Conservation (phyloP, 352 stramenopile species). For the Pythium rishiriense region DNA sequence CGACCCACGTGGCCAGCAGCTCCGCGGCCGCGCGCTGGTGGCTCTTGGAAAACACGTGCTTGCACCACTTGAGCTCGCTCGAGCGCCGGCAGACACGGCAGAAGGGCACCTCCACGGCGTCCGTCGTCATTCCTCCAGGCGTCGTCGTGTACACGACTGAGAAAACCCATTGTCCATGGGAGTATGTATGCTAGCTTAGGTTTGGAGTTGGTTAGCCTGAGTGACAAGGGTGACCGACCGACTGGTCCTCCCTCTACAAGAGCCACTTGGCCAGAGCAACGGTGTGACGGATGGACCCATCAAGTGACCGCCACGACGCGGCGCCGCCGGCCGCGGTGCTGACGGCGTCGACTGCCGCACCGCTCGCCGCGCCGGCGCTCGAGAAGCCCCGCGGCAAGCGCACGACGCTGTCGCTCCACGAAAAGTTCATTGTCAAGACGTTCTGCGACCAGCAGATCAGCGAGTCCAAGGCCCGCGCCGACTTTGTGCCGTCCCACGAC, state of each 20-base stretch:
- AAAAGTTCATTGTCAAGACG: constrained; percentile 74
- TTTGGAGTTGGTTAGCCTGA: constrained; percentile 6
- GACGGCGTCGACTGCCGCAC: no score
- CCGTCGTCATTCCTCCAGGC: no score
- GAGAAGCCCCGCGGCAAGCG: constrained; percentile 30
- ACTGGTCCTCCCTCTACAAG: constrained; percentile 28
- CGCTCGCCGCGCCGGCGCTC: no score
- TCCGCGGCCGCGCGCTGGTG: constrained; percentile 48
- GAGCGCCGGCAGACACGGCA: constrained; percentile 63
- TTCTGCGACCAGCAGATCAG: constrained; percentile 71
- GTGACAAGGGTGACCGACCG: not conserved
- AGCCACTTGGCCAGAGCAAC: constrained; percentile 11
- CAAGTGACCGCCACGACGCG: not conserved
- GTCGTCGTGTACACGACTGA: no score
- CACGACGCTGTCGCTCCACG: constrained; percentile 62
- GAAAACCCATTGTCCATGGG: no score
- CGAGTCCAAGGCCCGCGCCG: constrained; percentile 52
- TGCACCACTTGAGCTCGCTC: constrained; percentile 61
- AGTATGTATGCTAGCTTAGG: not conserved
- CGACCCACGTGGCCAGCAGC: constrained; percentile 39
- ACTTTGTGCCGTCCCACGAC: constrained; percentile 64
- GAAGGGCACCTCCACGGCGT: constrained; percentile 40
- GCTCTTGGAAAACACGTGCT: constrained; percentile 62
- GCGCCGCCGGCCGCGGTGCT: no score
- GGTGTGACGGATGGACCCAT: constrained; percentile 9